A percentile compares a stretch with the other conserved stretches of the same genome.
Evolutionary conservation across 371 early-diverging fungal genomes (phyloP).

Genomic region (Syncephalastrum monosporum): DNA sequence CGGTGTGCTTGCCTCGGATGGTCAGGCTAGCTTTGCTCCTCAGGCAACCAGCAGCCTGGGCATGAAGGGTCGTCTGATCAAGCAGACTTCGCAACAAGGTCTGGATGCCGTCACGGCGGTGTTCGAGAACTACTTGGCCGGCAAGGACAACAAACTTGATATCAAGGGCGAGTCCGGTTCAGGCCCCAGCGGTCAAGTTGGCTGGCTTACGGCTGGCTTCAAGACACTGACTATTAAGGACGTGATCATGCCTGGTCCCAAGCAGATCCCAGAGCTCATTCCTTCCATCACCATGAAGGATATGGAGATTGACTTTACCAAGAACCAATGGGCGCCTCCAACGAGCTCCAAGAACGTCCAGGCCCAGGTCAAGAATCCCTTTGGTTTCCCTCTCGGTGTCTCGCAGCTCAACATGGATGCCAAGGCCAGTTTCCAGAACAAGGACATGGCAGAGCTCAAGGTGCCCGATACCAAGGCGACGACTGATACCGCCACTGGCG

Average conservation of each 20-base stretch:
- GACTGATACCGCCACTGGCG: conserved; percentile 33
- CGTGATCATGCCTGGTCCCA: conserved; percentile 48
- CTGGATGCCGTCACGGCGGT: conserved; percentile 46
- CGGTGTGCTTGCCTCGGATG: conserved; percentile 31
- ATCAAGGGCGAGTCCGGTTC: conserved; percentile 53
- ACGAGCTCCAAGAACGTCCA: conserved; percentile 46
- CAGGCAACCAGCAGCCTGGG: conserved; percentile 15
- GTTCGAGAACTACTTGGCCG: conserved; percentile 50
- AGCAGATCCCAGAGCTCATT: conserved; percentile 36
- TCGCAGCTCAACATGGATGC: conserved; percentile 46
- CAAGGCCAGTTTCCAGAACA: conserved; percentile 23
- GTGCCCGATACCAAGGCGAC: conserved; percentile 44
- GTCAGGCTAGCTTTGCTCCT: conserved; percentile 27
- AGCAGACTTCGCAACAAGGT: conserved; percentile 38
- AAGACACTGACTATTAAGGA: conserved; percentile 46
- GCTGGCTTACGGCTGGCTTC: conserved; percentile 58
- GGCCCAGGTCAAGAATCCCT: conserved; percentile 50
- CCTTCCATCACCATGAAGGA: conserved; percentile 47
- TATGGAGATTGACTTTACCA: conserved; percentile 52
- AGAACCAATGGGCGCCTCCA: conserved; percentile 42
- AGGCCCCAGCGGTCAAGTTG: conserved; percentile 49
- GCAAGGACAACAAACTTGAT: conserved; percentile 34
- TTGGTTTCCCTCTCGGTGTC: conserved; percentile 53
- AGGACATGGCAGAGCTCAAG: conserved; percentile 43
- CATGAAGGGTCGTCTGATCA: conserved; percentile 50